A percentile compares a stretch with the other conserved stretches of the same genome.
phyloP scores from a whole-genome alignment of 2,329 filamentous ascomycete genomes.

The Aspergillus sojae region DNA sequence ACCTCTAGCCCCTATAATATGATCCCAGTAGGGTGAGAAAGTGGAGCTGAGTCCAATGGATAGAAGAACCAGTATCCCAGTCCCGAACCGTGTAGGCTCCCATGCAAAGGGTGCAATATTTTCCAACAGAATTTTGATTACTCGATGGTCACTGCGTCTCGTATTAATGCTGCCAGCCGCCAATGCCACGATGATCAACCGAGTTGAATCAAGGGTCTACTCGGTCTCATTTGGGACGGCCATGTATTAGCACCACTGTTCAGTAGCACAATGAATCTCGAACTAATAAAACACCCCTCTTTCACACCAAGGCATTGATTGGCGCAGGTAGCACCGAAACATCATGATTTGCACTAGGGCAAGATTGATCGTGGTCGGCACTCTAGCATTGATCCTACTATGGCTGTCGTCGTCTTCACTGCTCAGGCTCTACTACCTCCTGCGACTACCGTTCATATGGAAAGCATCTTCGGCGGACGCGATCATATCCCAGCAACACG shows the following conservation, averaged over 20 bases:
- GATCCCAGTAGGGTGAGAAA: not conserved
- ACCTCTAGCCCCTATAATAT: not conserved
- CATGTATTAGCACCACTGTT: not conserved
- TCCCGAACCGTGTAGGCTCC: not conserved
- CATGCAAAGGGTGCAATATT: too few species aligned
- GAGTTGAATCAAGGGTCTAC: not conserved
- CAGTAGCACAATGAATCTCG: not conserved
- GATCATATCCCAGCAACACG: slow-evolving; percentile 5
- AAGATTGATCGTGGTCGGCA: not conserved
- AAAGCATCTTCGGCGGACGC: not conserved
- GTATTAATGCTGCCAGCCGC: not conserved
- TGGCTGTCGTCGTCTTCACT: not conserved
- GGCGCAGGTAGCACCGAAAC: not conserved
- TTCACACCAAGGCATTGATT: not conserved
- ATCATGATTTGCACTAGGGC: not conserved
- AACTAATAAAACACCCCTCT: not conserved
- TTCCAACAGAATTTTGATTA: not conserved
- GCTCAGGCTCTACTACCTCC: slow-evolving; percentile 5
- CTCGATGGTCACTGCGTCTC: not conserved
- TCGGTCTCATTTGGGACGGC: not conserved
- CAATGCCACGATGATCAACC: not conserved
- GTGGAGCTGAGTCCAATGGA: not conserved
- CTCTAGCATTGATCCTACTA: not conserved
- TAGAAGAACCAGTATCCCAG: not conserved
- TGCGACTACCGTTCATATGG: slow-evolving; percentile 16